Base-by-base conservation (phyloP, 495 filamentous ascomycete species). In the Trichocladium antarcticum region DNA sequence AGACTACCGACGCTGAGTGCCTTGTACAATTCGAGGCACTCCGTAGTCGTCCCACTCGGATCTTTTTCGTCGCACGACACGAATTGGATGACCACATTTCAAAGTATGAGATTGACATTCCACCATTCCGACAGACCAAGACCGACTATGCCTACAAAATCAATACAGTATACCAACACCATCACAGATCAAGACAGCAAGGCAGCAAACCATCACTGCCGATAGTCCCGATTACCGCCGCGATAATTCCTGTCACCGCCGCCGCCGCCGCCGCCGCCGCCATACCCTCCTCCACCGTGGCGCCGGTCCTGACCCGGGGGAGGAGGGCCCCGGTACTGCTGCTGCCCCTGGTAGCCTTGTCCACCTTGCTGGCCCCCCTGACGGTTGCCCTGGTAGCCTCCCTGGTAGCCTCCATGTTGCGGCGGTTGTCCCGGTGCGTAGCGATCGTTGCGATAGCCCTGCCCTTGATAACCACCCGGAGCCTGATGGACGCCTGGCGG, bases 401-500 rank as follows among this genome's bases (percentile, higher is more conserved):
- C 57, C 12, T 51, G 51, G 12, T 42, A 20, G 9, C 52, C 51
- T 1, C 57, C 54, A 9, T 56, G 53, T 5, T 50, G 53, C 37
- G 34, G 41, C 11, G 36, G 54, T 20, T 35, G 49, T 0, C 28
- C 43, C 12, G 50, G 50, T 5, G 43, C 36, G 15, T 50, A 47
- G 9, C 15, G 34, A 20, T 49, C 37, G 41, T 48, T 37, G 3
- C 42, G 27, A 36, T 51, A 41, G 42, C 49, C 42, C 19, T 56
- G 12, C 24, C 24, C 24, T 9, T 27, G 17, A 50, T 37, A 38
- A 22, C 32, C 20, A 31, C 37, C 37, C 1, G 28, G 34, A 21
- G 46, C 17, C 4, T 9, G 5, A 28, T 43, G 42, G 8, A 15
- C n/a, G n/a, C n/a, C 42, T 5, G 48, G 40, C 20, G 53, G 53